Evolutionary conservation across 306 rosid species (phyloP), one percentile per base, ranked within the genome.

Genomic region (Gastrolobium villosum): DNA sequence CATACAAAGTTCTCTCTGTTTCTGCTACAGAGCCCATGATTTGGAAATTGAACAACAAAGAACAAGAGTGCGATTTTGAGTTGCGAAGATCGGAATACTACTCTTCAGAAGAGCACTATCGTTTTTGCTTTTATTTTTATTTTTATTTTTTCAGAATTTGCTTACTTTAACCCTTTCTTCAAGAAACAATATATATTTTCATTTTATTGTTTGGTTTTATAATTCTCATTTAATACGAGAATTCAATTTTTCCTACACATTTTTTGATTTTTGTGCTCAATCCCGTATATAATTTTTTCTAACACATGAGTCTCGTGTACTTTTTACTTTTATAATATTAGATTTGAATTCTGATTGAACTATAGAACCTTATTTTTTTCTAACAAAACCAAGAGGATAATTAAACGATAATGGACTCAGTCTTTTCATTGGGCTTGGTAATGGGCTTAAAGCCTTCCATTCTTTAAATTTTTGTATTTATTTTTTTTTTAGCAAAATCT

Each of bases 1-100:
- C 86, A 35, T 80, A 90, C 94, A 81, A 71, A 61, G 94, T 92
- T 85, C 97, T 80, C 76, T 92, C 74, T 26, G 86, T 78, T 15
- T 62, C 88, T 45, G 86, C 71, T 46, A 71, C 83, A 15, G 81
- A 52, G 64, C 80, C 69, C 84, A 79, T 79, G 46, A 9, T 7
- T 74, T 36, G 15, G n/a, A 7, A 20, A 41, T 26, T 41, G 48
- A 37, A 10, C 14, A 50, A 59, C 65, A 48, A 35, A n/a, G 45
- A 64, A 50, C n/a, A 30, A 5, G 13, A 31, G 41, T 30, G 3
- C 14, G 39, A 20, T 3, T 1, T 15, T 40, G 52, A 10, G 35
- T 5, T 15, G 2, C 20, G 34, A 39, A 39, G 70, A 64, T 64
- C 34, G 70, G 30, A 64, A 36, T 69, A 14, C 13, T 48, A 3